A percentile compares a stretch with the other conserved stretches of the same genome.
Evolutionary conservation across 202 grass and related monocot genomes (phyloP).

Genomic region (Carex arenaria): DNA sequence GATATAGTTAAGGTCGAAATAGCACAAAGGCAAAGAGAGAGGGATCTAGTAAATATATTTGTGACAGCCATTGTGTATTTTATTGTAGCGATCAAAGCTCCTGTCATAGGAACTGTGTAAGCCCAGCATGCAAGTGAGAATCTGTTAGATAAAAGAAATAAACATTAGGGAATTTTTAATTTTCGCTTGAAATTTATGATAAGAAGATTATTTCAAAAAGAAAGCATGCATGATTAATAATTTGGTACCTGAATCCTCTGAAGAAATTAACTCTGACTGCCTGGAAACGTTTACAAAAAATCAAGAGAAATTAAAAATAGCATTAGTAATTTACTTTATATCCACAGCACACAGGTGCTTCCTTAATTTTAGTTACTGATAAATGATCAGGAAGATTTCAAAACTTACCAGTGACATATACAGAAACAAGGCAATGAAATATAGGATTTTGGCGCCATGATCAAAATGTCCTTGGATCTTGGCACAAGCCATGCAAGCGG

Average conservation of each 20-base stretch:
- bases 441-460: too few relatives aligned
- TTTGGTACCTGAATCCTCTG: conserved; percentile 52
- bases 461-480: too few relatives aligned
- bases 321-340: background rate
- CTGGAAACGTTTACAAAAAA: conserved; percentile 22
- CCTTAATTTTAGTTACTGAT: background rate
- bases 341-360: background rate
- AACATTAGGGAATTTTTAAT: background rate
- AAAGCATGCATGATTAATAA: background rate
- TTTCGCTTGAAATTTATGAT: background rate
- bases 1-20: conserved; percentile 67
- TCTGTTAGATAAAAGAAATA: background rate
- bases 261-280: conserved; percentile 86
- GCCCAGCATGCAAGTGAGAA: conserved; percentile 99
- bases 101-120: conserved; percentile 91
- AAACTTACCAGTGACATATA: too few relatives aligned
- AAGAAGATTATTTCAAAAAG: background rate
- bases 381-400: background rate
- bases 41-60: conserved; percentile 50
- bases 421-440: too few relatives aligned
- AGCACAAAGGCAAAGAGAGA: conserved; percentile 60
- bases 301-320: background rate
- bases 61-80: conserved; percentile 44
- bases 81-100: conserved; percentile 55
- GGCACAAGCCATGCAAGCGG: too few relatives aligned